Evolutionary conservation across 2,329 filamentous ascomycete species (phyloP), one percentile per base, ranked within the genome.

Genomic region (Ceratocystis variospora): DNA sequence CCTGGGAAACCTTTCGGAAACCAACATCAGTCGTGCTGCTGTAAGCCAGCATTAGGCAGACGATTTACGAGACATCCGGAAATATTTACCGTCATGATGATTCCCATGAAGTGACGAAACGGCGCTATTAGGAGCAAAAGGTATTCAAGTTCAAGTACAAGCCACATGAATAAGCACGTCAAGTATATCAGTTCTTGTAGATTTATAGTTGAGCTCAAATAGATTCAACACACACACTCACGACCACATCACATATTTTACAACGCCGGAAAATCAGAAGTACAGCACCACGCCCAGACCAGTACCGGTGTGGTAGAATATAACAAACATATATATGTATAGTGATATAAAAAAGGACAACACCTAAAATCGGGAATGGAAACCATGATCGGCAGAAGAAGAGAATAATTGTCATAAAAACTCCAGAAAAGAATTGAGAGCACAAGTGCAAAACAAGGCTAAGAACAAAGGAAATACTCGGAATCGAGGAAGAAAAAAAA

Each of bases 401-500:
- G 37, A 46, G 61, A 45, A 61, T 22, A 63, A 25, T 44, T 63
- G 55, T 63, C 25, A 64, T 33, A 64, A 64, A 41, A 46, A 61
- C 46, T 45, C 25, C 63, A 48, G 45, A 17, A 57, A 22, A 65
- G 7, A 19, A 3, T 28, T 15, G 45, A 59, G 25, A 19, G 55
- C 22, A 45, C 8, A 50, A 46, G 46, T 48, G 46, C 19, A 28
- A 57, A 61, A 65, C 63, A 65, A 59, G 53, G 53, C 50, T 41
- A 59, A 65, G 50, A 7, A 62, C 44, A 62, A 48, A 66, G 17
- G 46, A 62, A 50, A 66, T 53, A 61, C 33, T 41, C 48, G 48
- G 45, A 57, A 53, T 31, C 48, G 53, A 70, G 68, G 71, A 70
- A 70, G 70, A n/a, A 22, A 22, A 22, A 71, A 70, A 71, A 71